Conservation (phyloP, 2,329 filamentous ascomycete species). For the Chrysoporthe deuterocubensis region DNA sequence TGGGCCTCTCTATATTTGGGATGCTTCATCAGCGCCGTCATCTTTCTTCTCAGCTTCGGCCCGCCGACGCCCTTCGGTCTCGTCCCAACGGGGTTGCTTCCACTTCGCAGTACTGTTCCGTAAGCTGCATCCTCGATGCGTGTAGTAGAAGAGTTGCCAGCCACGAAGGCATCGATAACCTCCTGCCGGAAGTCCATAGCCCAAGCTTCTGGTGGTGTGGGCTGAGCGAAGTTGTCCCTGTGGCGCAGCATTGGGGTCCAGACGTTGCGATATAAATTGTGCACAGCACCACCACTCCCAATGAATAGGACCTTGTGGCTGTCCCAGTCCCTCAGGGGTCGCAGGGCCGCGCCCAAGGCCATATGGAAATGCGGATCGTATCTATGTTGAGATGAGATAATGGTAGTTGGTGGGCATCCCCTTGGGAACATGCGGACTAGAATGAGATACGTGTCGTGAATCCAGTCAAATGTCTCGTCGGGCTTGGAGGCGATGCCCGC, state of each 20-base stretch:
- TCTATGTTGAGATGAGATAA: conserved; percentile 46
- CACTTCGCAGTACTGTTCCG: conserved; percentile 28
- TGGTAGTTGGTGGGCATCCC: conserved; percentile 67
- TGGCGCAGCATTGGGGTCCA: conserved; percentile 69
- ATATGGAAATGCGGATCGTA: conserved; percentile 51
- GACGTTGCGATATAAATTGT: conserved; percentile 71
- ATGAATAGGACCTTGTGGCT: conserved; percentile 56
- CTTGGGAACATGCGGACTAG: conserved; percentile 71
- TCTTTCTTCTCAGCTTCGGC: conserved; percentile 55
- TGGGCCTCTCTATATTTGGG: conserved; percentile 68
- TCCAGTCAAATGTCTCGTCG: conserved; percentile 68
- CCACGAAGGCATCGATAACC: conserved; percentile 62
- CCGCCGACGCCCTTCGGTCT: conserved; percentile 43
- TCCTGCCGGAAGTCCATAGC: conserved; percentile 69
- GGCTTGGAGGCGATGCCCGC: conserved; percentile 58
- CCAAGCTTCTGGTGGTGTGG: conserved; percentile 60
- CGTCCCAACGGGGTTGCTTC: conserved; percentile 22
- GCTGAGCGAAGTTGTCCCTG: conserved; percentile 65
- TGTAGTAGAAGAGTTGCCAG: conserved; percentile 40
- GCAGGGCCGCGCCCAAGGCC: conserved; percentile 59
- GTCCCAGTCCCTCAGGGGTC: conserved; percentile 55
- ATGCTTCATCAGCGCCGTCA: conserved; percentile 70
- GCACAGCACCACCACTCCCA: conserved; percentile 65
- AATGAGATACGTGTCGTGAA: conserved; percentile 72
- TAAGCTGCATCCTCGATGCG: conserved; percentile 28